Percentiles rank a stretch among this genome's conserved stretches.
phyloP scores from a whole-genome alignment of 306 rosid species.

The Cucurbita maxima region DNA sequence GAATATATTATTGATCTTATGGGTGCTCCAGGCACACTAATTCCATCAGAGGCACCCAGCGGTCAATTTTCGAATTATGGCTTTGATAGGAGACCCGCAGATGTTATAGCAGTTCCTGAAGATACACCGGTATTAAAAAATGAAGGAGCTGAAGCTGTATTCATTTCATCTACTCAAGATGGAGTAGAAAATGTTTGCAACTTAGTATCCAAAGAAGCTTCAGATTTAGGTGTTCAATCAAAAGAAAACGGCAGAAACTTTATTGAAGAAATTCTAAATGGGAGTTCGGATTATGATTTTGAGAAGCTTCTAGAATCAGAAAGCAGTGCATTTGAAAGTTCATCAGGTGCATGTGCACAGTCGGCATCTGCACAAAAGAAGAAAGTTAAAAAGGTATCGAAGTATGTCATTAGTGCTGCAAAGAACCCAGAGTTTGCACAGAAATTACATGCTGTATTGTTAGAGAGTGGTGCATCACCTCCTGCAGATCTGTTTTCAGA shows the following conservation, averaged over 20 bases:
- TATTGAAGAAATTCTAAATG: constrained; percentile 27
- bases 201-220: constrained; percentile 33
- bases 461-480: constrained; percentile 90
- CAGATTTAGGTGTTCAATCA: constrained; percentile 20
- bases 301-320: constrained; percentile 24
- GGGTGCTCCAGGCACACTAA: constrained; percentile 98
- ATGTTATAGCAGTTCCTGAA: constrained; percentile 36
- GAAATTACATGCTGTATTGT: constrained; percentile 65
- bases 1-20: constrained; percentile 92
- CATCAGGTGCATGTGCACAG: constrained; percentile 23
- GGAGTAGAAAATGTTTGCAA: constrained; percentile 22
- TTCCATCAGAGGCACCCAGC: constrained; percentile 90
- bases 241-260: constrained; percentile 20
- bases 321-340: constrained; percentile 29
- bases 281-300: constrained; percentile 26
- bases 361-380: constrained; percentile 62
- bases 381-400: constrained; percentile 71
- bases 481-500: constrained; percentile 78
- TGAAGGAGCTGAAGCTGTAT: constrained; percentile 23
- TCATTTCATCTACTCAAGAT: constrained; percentile 23
- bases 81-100: constrained; percentile 52
- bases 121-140: constrained; percentile 18
- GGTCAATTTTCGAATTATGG: constrained; percentile 65
- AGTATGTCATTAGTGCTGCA: constrained; percentile 82
- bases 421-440: constrained; percentile 79